Base-by-base conservation (phyloP, 75 land plant genomes). In the Picea glauca region DNA sequence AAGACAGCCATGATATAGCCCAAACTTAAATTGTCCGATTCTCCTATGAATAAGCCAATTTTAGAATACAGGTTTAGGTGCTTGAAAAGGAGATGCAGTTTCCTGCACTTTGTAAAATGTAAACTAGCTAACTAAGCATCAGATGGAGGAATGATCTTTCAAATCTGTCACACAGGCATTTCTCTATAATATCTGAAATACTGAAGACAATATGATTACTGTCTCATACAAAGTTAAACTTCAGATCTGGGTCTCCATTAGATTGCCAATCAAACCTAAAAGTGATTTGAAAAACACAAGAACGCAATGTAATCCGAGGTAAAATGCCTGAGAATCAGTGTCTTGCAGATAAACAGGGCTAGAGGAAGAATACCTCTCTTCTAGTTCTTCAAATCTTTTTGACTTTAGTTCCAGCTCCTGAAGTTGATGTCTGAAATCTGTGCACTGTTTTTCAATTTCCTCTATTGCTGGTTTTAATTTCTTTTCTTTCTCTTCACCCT, bases 401-500 rank as follows among this genome's bases (percentile, higher is more conserved):
- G 94, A 90, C 82, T 98, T 95, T 46, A 75, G 67, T 60, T 98
- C 98, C 57, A 94, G 80, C 30, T 95, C 96, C 67, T 83, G 84
- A 58, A 88, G 89, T 74, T 93, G 91, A 67, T 81, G 62, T 84
- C 83, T 78, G 18, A 95, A 92, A 83, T 90, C 89, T 62, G 85
- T 83, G 79, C 77, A 81, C 80, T 95, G 94, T 50, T 85, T 90
- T 81, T 93, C 96, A 30, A 86, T 84, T 79, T 93, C 96, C 77
- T 83, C 85, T 79, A 98, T 91, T 35, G 88, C 93, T 58, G 87
- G 89, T 83, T 92, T 90, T 35, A 98, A 88, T 82, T 85, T 91
- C 80, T 87, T 91, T 78, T 98, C 96, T 86, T 98, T 94, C 81
- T 93, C 98, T 81, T 98, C 98, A 76, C 90, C 85, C 99, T 96